Conservation (phyloP, 75 land plant genomes). For the Adiantum capillusveneris region DNA sequence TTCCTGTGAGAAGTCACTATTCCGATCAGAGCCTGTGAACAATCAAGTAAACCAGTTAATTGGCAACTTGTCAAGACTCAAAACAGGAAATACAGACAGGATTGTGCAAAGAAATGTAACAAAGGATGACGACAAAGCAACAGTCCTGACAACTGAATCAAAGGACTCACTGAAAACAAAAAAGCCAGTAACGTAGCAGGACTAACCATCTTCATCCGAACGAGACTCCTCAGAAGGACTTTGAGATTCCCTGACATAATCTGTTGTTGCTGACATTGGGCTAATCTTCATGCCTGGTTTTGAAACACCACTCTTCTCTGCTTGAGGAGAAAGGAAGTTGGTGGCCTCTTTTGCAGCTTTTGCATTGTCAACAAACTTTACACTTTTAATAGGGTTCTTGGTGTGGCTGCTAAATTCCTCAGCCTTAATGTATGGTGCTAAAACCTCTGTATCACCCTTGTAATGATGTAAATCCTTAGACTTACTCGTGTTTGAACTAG, state of each 20-base stretch:
- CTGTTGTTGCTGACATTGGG: neutral
- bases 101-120: too few relatives aligned
- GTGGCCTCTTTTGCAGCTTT: neutral
- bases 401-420: too few relatives aligned
- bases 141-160: too few relatives aligned
- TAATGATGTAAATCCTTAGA: neutral
- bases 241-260: neutral
- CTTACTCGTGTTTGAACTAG: neutral
- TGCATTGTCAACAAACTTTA: neutral
- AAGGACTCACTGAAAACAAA: too few relatives aligned
- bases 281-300: constrained; percentile 3
- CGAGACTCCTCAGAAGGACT: neutral
- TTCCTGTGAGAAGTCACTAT: too few relatives aligned
- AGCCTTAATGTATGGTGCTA: too few relatives aligned
- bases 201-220: constrained; percentile 2
- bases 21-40: too few relatives aligned
- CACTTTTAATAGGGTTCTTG: neutral
- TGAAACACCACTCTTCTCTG: neutral
- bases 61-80: too few relatives aligned
- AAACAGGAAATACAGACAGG: too few relatives aligned
- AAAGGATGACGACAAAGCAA: too few relatives aligned
- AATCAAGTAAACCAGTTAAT: too few relatives aligned
- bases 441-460: neutral
- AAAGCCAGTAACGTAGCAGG: too few relatives aligned
- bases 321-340: neutral